Evolutionary conservation across 805 yeast species (phyloP).

Genomic region (Saturnispora gosingensis): DNA sequence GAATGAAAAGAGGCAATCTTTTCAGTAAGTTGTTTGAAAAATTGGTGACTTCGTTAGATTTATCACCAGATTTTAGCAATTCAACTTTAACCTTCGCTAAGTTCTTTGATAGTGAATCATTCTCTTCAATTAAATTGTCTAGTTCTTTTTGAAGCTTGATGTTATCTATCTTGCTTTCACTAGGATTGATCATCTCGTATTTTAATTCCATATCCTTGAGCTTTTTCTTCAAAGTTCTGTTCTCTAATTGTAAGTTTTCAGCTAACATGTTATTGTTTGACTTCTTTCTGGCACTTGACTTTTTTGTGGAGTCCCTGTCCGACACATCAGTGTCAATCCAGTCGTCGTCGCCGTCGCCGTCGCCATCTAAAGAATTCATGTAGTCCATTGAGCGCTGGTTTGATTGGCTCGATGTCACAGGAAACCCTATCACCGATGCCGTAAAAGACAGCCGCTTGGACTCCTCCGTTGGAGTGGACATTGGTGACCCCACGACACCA

Average conservation of each 20-base stretch:
- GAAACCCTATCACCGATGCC: constrained; percentile 16
- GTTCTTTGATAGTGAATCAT: constrained; percentile 8
- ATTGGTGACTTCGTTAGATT: not conserved
- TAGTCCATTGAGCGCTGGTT: not conserved
- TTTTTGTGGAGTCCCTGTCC: constrained; percentile 8
- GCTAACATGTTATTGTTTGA: constrained; percentile 6
- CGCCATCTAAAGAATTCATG: constrained; percentile 7
- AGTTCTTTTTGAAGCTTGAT: constrained; percentile 9
- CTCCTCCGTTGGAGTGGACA: constrained; percentile 10
- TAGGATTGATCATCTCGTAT: constrained; percentile 10
- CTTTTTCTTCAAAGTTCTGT: constrained; percentile 10
- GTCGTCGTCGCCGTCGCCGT: constrained; percentile 10
- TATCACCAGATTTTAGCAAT: constrained; percentile 4
- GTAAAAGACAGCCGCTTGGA: constrained; percentile 17
- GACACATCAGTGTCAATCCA: constrained; percentile 13
- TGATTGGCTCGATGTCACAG: not conserved
- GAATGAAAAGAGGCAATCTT: constrained; percentile 11
- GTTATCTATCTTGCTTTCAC: constrained; percentile 12
- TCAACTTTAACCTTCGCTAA: constrained; percentile 8
- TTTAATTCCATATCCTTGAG: constrained; percentile 15
- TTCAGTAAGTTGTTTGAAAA: constrained; percentile 7
- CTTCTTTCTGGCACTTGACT: not conserved
- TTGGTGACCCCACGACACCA: constrained; percentile 19
- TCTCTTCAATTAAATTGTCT: constrained; percentile 11
- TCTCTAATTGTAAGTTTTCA: constrained; percentile 12